Base-by-base conservation (phyloP, 352 stramenopile genomes). In the Aphanomyces euteiches region DNA sequence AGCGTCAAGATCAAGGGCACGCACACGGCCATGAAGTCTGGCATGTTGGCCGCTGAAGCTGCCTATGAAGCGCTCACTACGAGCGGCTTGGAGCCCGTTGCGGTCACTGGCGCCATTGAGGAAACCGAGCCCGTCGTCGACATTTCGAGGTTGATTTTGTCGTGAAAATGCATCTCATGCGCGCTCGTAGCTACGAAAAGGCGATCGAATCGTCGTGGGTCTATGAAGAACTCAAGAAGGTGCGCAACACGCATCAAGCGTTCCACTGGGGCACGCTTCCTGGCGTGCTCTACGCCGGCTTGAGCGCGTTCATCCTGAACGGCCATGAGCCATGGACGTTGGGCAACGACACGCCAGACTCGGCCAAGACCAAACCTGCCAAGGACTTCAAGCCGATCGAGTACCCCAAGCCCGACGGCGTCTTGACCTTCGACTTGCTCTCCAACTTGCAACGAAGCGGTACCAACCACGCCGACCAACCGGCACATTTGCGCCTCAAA, bases 391-490 rank as follows among this genome's bases (percentile, higher is more conserved):
- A 81, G 53, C 85, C 85, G 7, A 99, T 98, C 60, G 77, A 97
- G 34, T 99, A 99, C 82, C 96, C 97, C 34, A 95, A 98, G 74
- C 92, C 96, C 28, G 97, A 99, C 77, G 96, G 96, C 54, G 89
- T 98, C 66, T 76, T 99, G 64, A 98, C 93, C 28, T 99, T 99
- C 74, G 96, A 99, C 78, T 80, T 99, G 72, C 83, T 99, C n/a
- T 98, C 92, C 37, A 99, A 99, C 77, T 80, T 99, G 70, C 90
- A 98, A 81, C 91, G 96, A 53, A 98, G 88, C 74, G 95, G 95
- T 74, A 99, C 97, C 48, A 98, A 98, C 83, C 97, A 99, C 84
- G 94, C 98, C 74, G 97, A 99, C 81, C 97, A 99, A 82, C 97
- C 96, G 8, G 84, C 91, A 60, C 97, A 99, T 81, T 80, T 99